Evolutionary conservation across 805 yeast genomes (phyloP).

Genomic region (Lipomyces starkeyi): DNA sequence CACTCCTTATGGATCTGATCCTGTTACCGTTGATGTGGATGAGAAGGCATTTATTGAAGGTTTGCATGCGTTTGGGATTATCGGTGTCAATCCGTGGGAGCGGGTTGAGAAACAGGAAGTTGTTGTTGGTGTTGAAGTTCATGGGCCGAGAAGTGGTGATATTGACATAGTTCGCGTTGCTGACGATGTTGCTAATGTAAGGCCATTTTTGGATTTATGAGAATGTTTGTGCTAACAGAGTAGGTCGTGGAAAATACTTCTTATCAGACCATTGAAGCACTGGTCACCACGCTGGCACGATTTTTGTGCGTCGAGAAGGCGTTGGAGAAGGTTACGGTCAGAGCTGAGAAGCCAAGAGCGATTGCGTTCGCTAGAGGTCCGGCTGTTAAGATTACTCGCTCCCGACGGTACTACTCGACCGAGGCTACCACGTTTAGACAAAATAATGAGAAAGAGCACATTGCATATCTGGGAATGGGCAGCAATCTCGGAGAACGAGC

Average conservation of each 20-base stretch:
- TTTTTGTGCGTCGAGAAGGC: conserved; percentile 54
- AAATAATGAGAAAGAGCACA: conserved; percentile 13
- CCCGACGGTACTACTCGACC: conserved; percentile 40
- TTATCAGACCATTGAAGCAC: conserved; percentile 92
- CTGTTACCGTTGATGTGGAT: conserved; percentile 31
- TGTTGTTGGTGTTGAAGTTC: conserved; percentile 58
- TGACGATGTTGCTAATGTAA: conserved; percentile 57
- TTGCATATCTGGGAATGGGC: conserved; percentile 84
- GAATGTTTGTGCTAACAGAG: background rate
- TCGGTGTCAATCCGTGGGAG: conserved; percentile 94
- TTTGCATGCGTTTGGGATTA: conserved; percentile 70
- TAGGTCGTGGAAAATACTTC: conserved; percentile 68
- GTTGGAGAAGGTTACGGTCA: conserved; percentile 56
- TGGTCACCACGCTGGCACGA: conserved; percentile 74
- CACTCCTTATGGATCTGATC: conserved; percentile 26
- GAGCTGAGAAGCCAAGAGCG: conserved; percentile 87
- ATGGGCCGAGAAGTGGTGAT: conserved; percentile 43
- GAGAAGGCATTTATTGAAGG: conserved; percentile 54
- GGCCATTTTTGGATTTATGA: background rate
- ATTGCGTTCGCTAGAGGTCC: conserved; percentile 86
- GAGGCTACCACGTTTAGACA: conserved; percentile 12
- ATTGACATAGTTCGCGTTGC: conserved; percentile 46
- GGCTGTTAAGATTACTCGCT: conserved; percentile 75
- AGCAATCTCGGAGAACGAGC: conserved; percentile 80
- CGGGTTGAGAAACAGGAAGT: conserved; percentile 81